These are phyloP conservation scores for Tuber magnatum DNA, from an alignment of 495 filamentous ascomycete genomes.

Conservation along the genomic window DNA sequence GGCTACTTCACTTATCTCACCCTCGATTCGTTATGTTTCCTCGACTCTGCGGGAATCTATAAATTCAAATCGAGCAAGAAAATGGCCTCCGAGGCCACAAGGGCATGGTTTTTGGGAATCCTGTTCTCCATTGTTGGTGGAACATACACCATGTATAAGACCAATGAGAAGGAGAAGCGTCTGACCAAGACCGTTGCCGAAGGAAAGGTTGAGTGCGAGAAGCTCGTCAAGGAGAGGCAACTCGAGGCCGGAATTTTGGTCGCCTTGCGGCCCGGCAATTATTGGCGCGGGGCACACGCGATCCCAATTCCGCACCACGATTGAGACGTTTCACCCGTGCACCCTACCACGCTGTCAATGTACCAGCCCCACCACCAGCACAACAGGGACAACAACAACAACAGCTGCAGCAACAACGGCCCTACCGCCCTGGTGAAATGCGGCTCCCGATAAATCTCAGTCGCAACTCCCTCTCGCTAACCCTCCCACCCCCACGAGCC, in stretches of 20 bases:
- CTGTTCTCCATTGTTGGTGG: constrained; percentile 68
- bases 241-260: background rate
- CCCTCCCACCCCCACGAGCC: constrained; percentile 7
- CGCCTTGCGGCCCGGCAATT: background rate
- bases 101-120: constrained; percentile 75
- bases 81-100: constrained; percentile 65
- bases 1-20: constrained; percentile 85
- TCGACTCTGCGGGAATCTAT: constrained; percentile 65
- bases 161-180: constrained; percentile 60
- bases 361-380: background rate
- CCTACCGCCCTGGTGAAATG: background rate
- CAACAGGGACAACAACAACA: background rate
- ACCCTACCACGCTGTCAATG: background rate
- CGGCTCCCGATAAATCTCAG: background rate
- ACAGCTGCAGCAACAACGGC: background rate
- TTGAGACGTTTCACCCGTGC: background rate
- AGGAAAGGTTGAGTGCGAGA: constrained; percentile 86
- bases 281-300: background rate
- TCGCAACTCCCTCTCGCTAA: background rate
- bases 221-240: constrained; percentile 80
- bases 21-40: constrained; percentile 66
- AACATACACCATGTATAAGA: constrained; percentile 63
- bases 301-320: background rate
- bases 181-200: constrained; percentile 82
- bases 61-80: constrained; percentile 59